Conservation (phyloP, 345 rosid genomes). For the Moricandia arvensis region DNA sequence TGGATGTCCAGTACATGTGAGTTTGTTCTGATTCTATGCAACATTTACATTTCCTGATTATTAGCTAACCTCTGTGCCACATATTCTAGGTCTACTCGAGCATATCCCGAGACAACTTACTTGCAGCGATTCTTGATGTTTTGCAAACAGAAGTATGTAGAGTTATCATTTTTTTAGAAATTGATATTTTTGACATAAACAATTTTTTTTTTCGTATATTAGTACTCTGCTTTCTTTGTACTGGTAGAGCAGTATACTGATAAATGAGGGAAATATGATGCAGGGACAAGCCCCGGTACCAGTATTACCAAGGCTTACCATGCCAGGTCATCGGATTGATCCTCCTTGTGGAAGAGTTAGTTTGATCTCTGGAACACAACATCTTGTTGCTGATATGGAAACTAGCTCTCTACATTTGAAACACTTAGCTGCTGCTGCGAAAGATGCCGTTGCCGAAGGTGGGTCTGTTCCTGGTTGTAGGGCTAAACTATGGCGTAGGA, state of each 20-base stretch:
- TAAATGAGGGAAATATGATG: constrained; percentile 19
- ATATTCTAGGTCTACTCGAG: constrained; percentile 79
- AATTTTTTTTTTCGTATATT: not conserved
- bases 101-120: constrained; percentile 92
- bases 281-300: constrained; percentile 89
- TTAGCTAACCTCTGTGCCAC: constrained; percentile 37
- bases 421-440: constrained; percentile 95
- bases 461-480: constrained; percentile 94
- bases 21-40: constrained; percentile 29
- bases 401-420: constrained; percentile 79
- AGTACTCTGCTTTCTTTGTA: not conserved
- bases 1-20: constrained; percentile 96
- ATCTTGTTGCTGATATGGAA: constrained; percentile 64
- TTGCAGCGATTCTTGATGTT: constrained; percentile 94
- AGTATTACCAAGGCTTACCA: constrained; percentile 88
- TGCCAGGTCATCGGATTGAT: constrained; percentile 99
- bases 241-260: constrained; percentile 10
- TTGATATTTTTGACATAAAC: constrained; percentile 2
- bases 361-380: constrained; percentile 53
- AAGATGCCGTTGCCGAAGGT: constrained; percentile 98
- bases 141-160: constrained; percentile 92
- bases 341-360: constrained; percentile 96
- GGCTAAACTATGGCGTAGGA: constrained; percentile 97
- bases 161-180: constrained; percentile 5
- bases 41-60: constrained; percentile 14